Conservation (phyloP, 129 eudicot species). For the Flaveria linearis region DNA sequence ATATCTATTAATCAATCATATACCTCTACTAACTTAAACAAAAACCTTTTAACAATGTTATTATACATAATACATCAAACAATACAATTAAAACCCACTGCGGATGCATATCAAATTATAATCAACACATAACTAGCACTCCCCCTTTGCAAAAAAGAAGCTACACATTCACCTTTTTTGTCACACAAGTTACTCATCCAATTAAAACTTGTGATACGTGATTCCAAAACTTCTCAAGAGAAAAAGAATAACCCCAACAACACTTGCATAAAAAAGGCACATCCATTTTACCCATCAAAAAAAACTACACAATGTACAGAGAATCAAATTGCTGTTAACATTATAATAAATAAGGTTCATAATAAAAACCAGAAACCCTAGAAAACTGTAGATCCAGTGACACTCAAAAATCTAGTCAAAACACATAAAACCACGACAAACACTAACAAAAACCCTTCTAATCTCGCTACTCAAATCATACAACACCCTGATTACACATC, state of each 20-base stretch:
- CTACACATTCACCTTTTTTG: conserved; percentile 8
- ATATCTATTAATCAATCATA: background rate
- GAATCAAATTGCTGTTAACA: background rate
- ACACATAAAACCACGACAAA: background rate
- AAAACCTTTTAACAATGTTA: background rate
- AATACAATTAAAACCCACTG: background rate
- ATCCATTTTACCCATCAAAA: background rate
- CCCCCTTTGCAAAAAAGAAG: background rate
- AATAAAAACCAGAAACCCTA: conserved; percentile 6
- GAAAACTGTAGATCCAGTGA: conserved; percentile 12
- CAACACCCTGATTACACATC: conserved; percentile 12
- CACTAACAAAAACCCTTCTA: conserved; percentile 21
- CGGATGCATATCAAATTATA: background rate
- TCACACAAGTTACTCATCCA: conserved; percentile 1
- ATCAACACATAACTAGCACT: background rate
- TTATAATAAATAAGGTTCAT: background rate
- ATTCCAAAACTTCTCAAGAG: conserved; percentile 10
- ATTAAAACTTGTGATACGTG: background rate
- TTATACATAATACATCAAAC: background rate
- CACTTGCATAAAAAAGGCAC: conserved; percentile 1
- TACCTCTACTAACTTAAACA: background rate
- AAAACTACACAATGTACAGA: background rate
- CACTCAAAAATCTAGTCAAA: conserved; percentile 13
- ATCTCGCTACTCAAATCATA: conserved; percentile 8
- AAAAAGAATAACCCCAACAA: conserved; percentile 7